A percentile compares a stretch with the other conserved stretches of the same genome.
phyloP scores from a whole-genome alignment of 768 basidiomycete genomes.

The Kwoniella dendrophila region DNA sequence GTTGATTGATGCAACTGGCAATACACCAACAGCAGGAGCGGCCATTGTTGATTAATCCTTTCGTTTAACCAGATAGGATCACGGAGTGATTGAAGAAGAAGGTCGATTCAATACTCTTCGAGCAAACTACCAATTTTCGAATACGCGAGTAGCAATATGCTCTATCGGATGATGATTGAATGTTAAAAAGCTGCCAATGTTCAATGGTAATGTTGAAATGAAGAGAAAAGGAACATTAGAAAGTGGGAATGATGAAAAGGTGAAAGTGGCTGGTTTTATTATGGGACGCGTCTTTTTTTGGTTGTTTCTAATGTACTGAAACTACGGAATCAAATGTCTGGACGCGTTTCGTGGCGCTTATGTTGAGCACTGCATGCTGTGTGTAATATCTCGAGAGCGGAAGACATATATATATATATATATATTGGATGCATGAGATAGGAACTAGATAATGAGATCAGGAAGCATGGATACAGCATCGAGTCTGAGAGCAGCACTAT shows the following conservation, averaged over 20 bases:
- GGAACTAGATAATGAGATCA: neutral
- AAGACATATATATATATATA: neutral
- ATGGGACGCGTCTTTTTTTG: neutral
- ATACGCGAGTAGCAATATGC: too few relatives aligned
- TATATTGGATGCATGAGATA: neutral
- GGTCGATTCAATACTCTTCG: neutral
- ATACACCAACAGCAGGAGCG: constrained; percentile 33
- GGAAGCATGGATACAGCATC: neutral
- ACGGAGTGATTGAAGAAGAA: neutral
- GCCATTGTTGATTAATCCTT: constrained; percentile 10
- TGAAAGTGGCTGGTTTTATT: neutral
- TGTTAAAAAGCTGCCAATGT: too few relatives aligned
- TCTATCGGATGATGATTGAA: too few relatives aligned
- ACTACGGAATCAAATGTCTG: neutral
- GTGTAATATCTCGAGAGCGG: too few relatives aligned
- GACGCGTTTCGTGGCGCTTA: neutral
- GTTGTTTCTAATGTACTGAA: neutral
- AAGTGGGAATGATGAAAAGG: neutral
- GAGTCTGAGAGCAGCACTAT: neutral
- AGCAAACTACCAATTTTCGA: too few relatives aligned
- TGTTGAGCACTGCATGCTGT: neutral
- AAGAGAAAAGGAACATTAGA: too few relatives aligned
- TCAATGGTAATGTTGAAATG: too few relatives aligned
- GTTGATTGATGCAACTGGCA: constrained; percentile 45
- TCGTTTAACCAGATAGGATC: neutral